Base-by-base conservation (phyloP, 176 grass and related monocot species). In the Triticum turgidum region DNA sequence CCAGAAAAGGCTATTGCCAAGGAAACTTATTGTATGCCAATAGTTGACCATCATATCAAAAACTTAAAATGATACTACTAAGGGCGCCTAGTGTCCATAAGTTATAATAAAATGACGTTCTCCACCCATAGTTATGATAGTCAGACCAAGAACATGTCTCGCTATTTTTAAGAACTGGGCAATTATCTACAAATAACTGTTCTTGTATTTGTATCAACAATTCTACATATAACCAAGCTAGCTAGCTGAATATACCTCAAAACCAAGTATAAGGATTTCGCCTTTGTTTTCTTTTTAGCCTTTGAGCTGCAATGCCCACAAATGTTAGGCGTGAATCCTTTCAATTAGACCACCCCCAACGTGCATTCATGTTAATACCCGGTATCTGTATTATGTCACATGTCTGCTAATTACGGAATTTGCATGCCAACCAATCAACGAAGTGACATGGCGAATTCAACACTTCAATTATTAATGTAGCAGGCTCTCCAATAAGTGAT, bases 1-100 rank as follows among this genome's bases (percentile, higher is more conserved):
- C 74, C 56, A 61, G 27, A 83, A 79, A 83, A 86, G 56, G n/a
- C 21, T 41, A 81, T 15, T 61, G 45, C 52, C 77, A 82, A 51
- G 20, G 61, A 87, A 88, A 78, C 67, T 81, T 66, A 78, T 58
- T 33, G 6, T 71, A 77, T 77, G 65, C 15, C 21, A 71, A 68
- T 21, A 69, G 81, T 58, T 59, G 56, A 86, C 41, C n/a, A 81
- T 45, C 80, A 54, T 62, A 81, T 68, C n/a, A 44, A 56, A 51
- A 79, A 68, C 44, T 37, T n/a, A 65, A 30, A 78, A 21, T 9
- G 47, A 63, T 82, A 62, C 11, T 35, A 61, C 67, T 32, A 56
- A 62, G 21, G 74, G 52, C 4, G 80, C 22, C 73, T 68, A 9
- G 1, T 84, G 63, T 69, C 69, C 29, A 30, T 13, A 20, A 12